Evolutionary conservation across 2,329 filamentous ascomycete species (phyloP).

Genomic region (Metarhizium sp.): DNA sequence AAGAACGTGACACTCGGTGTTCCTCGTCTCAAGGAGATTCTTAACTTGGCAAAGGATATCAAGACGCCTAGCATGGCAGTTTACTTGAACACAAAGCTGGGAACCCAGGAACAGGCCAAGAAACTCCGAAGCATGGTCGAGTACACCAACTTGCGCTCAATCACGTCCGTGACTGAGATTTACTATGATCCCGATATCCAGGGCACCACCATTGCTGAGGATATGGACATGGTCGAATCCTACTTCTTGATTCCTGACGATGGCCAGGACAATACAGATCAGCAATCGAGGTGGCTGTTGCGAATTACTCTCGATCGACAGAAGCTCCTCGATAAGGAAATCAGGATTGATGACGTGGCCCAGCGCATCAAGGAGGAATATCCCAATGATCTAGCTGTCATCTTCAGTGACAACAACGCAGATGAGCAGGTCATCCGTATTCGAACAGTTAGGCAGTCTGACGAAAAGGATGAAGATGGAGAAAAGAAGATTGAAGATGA

Average conservation of each 20-base stretch:
- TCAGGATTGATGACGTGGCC: conserved; percentile 87
- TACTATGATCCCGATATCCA: conserved; percentile 94
- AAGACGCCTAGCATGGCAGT: conserved; percentile 98
- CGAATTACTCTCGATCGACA: conserved; percentile 89
- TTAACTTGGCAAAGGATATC: conserved; percentile 95
- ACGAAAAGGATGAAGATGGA: conserved; percentile 62
- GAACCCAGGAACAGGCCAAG: conserved; percentile 73
- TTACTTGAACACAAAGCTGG: conserved; percentile 58
- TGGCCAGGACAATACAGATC: conserved; percentile 47
- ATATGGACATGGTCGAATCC: conserved; percentile 90
- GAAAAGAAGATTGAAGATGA: conserved; percentile 66
- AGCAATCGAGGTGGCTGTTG: conserved; percentile 90
- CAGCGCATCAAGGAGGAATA: conserved; percentile 84
- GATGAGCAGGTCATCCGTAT: conserved; percentile 92
- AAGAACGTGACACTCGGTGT: conserved; percentile 99
- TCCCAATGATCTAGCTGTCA: conserved; percentile 73
- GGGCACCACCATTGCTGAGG: conserved; percentile 75
- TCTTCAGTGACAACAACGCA: conserved; percentile 97
- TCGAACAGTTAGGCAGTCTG: conserved; percentile 62
- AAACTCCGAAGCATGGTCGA: conserved; percentile 81
- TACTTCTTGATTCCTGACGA: conserved; percentile 94
- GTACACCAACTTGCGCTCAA: conserved; percentile 85
- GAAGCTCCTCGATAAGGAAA: conserved; percentile 88
- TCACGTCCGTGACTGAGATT: conserved; percentile 87
- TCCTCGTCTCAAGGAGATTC: conserved; percentile 96